Base-by-base conservation (phyloP, 306 rosid genomes). In the Vigna hirtella region DNA sequence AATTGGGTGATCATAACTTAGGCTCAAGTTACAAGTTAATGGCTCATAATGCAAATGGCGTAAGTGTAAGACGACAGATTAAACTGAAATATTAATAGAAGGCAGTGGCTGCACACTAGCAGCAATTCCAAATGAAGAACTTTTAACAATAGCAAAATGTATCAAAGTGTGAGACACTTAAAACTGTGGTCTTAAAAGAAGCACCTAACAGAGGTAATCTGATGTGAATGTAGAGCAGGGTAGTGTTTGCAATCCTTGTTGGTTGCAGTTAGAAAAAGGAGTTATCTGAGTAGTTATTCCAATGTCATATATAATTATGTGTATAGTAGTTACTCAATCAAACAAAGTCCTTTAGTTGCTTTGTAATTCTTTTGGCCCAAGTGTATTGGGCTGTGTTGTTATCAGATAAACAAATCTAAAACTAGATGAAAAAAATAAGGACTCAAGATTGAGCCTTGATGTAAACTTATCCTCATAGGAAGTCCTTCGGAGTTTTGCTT, bases 21-120 rank as follows among this genome's bases (percentile, higher is more conserved):
- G 38, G 68, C 47, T 32, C 0, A 34, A 62, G 7, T 32, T 32
- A 32, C 68, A 62, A 61, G 20, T 61, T 30, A 61, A 16, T 24
- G 42, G 32, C 43, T 62, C 67, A 4, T 6, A 62, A 16, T 62
- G 17, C 20, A 63, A 63, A 34, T 63, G 26, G 3, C 7, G 7
- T 2, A 34, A 32, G 45, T 36, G 8, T 62, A 16, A 16, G 26
- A 15, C 6, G 16, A 34, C 24, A 7, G 5, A 61, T 61, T 4
- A n/a, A 63, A n/a, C 20, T 63, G 40, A 34, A 16, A 63, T 15
- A n/a, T 2, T 63, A 63, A 63, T 34, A 62, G 67, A 62, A 63
- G 42, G 47, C 2, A 63, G 48, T 15, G 42, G 26, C 14, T 63
- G 38, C 45, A 62, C 22, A 62, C 45, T 14, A 8, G 47, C 47